Evolutionary conservation across 2,329 filamentous ascomycete genomes (phyloP).

Genomic region (Talaromyces amestolkiae): DNA sequence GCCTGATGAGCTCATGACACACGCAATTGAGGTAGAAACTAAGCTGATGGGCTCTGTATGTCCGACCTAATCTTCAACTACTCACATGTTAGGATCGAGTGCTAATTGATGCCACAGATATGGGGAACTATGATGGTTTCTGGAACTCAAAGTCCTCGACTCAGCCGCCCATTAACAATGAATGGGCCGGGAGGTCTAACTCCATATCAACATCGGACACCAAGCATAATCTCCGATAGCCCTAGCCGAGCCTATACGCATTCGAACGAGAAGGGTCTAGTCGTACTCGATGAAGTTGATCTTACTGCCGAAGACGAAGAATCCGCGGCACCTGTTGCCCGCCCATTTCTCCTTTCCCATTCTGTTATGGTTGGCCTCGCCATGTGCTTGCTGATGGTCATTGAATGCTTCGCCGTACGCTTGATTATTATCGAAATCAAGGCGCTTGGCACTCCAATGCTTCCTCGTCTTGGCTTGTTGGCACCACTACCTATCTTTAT

Average conservation of each 20-base stretch:
- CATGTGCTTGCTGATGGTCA: conserved; percentile 20
- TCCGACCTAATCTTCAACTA: not conserved
- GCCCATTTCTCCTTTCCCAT: conserved; percentile 17
- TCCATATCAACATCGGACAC: conserved; percentile 11
- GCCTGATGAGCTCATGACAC: conserved; percentile 16
- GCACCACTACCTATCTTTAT: conserved; percentile 18
- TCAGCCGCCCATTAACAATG: conserved; percentile 4
- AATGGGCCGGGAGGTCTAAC: conserved; percentile 5
- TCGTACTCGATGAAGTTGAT: conserved; percentile 18
- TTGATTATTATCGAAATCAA: conserved; percentile 18
- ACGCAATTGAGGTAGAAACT: conserved; percentile 16
- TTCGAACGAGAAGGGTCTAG: conserved; percentile 11
- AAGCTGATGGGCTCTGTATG: conserved; percentile 19
- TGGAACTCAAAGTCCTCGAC: conserved; percentile 13
- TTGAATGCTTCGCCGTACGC: conserved; percentile 17
- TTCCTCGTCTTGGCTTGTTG: conserved; percentile 17
- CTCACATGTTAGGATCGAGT: not conserved
- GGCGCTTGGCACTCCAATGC: conserved; percentile 14
- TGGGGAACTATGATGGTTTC: conserved; percentile 18
- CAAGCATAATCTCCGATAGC: conserved; percentile 12
- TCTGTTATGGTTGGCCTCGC: conserved; percentile 19
- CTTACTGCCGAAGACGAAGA: conserved; percentile 19
- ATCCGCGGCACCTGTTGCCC: conserved; percentile 10
- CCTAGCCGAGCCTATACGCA: conserved; percentile 2
- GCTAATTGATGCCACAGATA: not conserved